Evolutionary conservation across 108 stramenopile genomes (phyloP).

Genomic region (Nitzschia sp.): DNA sequence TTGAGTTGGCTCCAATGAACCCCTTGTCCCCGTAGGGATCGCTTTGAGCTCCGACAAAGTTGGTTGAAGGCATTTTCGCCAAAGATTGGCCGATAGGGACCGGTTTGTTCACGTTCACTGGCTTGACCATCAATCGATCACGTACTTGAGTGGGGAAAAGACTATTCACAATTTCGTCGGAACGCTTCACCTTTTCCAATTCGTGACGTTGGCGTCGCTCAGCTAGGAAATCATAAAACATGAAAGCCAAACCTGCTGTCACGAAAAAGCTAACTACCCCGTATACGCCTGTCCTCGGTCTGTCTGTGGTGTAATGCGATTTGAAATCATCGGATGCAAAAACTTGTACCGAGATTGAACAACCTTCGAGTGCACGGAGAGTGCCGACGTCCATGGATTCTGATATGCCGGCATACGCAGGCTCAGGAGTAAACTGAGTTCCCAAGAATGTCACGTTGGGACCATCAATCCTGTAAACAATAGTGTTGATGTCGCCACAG

Average conservation of each 20-base stretch:
- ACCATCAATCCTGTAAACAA: neutral
- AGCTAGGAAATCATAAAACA: slow-evolving; percentile 43
- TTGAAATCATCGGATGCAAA: slow-evolving; percentile 56
- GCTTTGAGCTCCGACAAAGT: neutral
- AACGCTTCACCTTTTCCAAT: neutral
- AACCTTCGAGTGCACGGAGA: neutral
- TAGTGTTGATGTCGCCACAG: neutral
- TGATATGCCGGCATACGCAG: neutral
- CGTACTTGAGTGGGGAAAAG: slow-evolving; percentile 20
- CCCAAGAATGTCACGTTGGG: slow-evolving; percentile 5
- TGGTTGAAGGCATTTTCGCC: neutral
- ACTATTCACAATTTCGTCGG: slow-evolving; percentile 14
- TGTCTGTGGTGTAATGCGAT: slow-evolving; percentile 37
- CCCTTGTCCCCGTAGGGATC: neutral
- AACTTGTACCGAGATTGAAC: slow-evolving; percentile 19
- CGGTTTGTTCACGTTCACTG: neutral
- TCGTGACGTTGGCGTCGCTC: slow-evolving; percentile 1
- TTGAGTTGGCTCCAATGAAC: neutral
- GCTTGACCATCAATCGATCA: slow-evolving; percentile 4
- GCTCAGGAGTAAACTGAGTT: neutral
- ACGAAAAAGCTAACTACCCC: slow-evolving; percentile 44
- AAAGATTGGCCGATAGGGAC: neutral
- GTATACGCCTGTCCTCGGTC: slow-evolving; percentile 29
- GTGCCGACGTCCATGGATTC: neutral
- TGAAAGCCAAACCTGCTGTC: slow-evolving; percentile 40